Base-by-base conservation (phyloP, 2,329 filamentous ascomycete species). In the Dryadomyces quercivorus region DNA sequence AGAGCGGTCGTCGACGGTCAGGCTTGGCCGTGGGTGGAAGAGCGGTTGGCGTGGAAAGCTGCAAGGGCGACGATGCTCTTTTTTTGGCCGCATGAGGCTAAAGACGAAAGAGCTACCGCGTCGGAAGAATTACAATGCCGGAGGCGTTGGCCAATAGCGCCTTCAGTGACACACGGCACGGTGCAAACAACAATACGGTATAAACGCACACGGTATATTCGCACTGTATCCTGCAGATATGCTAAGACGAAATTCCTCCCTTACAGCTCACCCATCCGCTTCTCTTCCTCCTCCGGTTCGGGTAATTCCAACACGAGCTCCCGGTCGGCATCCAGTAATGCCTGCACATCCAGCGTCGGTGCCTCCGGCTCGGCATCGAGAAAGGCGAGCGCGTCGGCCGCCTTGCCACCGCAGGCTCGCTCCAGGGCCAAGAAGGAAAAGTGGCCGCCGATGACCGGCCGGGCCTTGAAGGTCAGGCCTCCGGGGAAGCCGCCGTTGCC, bases 391-490 rank as follows among this genome's bases (percentile, higher is more conserved):
- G 76, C 81, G 20, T 77, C 72, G 61, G 78, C 73, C 3, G 84
- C 85, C 59, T 75, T 76, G 2, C 87, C 87, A 2, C 79, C 83
- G 70, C 89, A 94, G 22, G 87, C 88, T 62, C 85, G 77, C 69
- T 89, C 84, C 48, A 94, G 70, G n/a, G 88, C 85, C 65, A 95
- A 71, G 64, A 90, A 88, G 2, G 88, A 85, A 73, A 93, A 95
- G 70, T 93, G 88, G 0, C 86, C 88, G 15, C 89, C 89, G 16
- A 92, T 82, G 5, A 94, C 89, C 1, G 89, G 89, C 45, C 89
- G 72, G 1, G 88, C 88, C 69, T 86, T 88, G 73, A 95, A 94
- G 53, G 77, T 75, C 15, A 84, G 78, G 0, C 82, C 84, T 0
- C 82, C 84, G 0, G 88, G 86, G 63, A 85, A 94, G 5, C 80